A percentile compares a stretch with the other conserved stretches of the same genome.
These are phyloP conservation scores for Hamigera avellanea DNA, from an alignment of 495 filamentous ascomycete species.

Conservation along the genomic window DNA sequence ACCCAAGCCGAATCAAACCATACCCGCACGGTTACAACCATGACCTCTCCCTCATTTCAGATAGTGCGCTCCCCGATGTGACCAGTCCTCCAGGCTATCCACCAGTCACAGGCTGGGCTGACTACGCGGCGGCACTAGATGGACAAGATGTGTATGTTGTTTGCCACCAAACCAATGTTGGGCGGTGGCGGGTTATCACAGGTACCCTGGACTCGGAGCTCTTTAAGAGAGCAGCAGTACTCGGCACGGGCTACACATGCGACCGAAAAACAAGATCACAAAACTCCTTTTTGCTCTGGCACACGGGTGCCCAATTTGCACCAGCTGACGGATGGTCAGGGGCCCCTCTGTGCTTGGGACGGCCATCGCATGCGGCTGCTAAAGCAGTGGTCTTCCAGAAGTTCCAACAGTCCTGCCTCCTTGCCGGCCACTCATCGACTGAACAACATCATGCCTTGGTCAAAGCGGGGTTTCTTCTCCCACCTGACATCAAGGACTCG, in stretches of 20 bases:
- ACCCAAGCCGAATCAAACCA: slow-evolving; percentile 3
- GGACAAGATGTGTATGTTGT: slow-evolving; percentile 5
- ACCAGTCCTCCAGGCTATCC: slow-evolving; percentile 10
- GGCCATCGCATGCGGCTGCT: slow-evolving; percentile 4
- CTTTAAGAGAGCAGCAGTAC: slow-evolving; percentile 5
- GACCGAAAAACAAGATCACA: slow-evolving; percentile 2
- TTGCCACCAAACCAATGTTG: slow-evolving; percentile 2
- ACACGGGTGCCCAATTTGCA: neutral
- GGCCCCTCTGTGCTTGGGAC: slow-evolving; percentile 7
- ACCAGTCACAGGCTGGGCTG: slow-evolving; percentile 5
- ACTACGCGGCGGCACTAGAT: slow-evolving; percentile 8
- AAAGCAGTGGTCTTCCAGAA: slow-evolving; percentile 9
- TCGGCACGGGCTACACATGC: slow-evolving; percentile 8
- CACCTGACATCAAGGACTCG: neutral
- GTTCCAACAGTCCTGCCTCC: slow-evolving; percentile 3
- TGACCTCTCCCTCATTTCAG: slow-evolving; percentile 6
- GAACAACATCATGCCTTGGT: neutral
- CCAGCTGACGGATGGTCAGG: slow-evolving; percentile 9
- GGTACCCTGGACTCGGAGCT: slow-evolving; percentile 3
- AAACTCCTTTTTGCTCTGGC: slow-evolving; percentile 7
- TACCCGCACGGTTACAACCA: slow-evolving; percentile 7
- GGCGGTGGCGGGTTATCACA: slow-evolving; percentile 3
- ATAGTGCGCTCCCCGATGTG: slow-evolving; percentile 3
- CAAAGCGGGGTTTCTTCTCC: slow-evolving; percentile 8
- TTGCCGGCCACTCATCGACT: neutral